Percentiles rank a stretch among this genome's conserved stretches.
Conservation (phyloP, 306 rosid genomes). For the Ormosia semicastrata region DNA sequence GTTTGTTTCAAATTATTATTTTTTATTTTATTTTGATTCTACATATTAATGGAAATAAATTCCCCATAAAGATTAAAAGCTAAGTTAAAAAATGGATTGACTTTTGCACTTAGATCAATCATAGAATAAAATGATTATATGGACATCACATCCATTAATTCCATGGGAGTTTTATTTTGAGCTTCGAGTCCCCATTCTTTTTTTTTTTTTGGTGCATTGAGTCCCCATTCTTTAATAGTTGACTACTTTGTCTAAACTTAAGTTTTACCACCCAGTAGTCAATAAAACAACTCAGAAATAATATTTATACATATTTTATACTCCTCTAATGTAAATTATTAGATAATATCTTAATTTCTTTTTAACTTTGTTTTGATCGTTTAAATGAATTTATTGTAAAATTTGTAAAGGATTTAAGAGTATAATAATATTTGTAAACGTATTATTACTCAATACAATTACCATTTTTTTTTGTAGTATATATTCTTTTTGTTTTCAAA, state of each 20-base stretch:
- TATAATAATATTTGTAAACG: not conserved
- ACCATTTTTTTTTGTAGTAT: not conserved
- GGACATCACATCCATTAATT: not conserved
- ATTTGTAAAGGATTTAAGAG: not conserved
- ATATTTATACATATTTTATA: not conserved
- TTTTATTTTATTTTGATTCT: not conserved
- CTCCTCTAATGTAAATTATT: not conserved
- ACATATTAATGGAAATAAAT: not conserved
- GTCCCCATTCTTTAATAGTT: not conserved
- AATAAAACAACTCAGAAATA: not conserved
- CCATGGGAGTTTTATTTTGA: not conserved
- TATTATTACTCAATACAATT: not conserved
- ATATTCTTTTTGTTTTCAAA: not conserved
- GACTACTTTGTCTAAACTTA: not conserved
- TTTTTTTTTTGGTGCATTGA: too few species aligned
- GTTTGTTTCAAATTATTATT: not conserved
- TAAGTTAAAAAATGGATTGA: not conserved
- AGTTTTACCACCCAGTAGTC: not conserved
- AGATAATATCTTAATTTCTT: not conserved
- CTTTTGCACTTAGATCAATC: not conserved
- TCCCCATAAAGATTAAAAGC: not conserved
- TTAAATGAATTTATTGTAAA: not conserved
- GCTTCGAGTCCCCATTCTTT: not conserved
- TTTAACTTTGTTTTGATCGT: not conserved
- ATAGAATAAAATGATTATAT: not conserved